phyloP scores from a whole-genome alignment of 1,284 basidiomycete genomes.

The Phylloporus sp. region DNA sequence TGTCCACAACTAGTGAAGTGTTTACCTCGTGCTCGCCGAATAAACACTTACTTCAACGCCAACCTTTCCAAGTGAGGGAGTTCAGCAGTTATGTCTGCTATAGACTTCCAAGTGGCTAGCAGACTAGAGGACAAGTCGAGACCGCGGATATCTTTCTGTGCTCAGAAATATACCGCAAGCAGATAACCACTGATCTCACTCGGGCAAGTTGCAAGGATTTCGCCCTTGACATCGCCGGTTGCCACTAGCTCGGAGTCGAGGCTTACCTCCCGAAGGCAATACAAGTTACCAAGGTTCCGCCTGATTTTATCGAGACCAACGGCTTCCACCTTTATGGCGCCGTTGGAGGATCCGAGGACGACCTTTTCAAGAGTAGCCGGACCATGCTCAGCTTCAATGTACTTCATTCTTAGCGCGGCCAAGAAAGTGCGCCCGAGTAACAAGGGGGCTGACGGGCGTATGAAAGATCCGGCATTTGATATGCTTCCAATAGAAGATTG shows the following conservation, averaged over 20 bases:
- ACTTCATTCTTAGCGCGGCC: conserved; percentile 75
- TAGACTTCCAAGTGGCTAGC: conserved; percentile 70
- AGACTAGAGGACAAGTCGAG: conserved; percentile 87
- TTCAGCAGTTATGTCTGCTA: conserved; percentile 68
- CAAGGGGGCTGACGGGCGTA: conserved; percentile 64
- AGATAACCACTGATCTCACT: conserved; percentile 51
- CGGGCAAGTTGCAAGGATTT: conserved; percentile 64
- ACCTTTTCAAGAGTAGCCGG: conserved; percentile 59
- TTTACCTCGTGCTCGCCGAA: conserved; percentile 4
- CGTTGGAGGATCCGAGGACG: conserved; percentile 80
- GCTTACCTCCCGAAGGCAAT: conserved; percentile 75
- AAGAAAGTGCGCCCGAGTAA: conserved; percentile 74
- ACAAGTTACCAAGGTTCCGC: conserved; percentile 68
- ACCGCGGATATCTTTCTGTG: conserved; percentile 66
- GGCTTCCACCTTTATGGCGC: conserved; percentile 85
- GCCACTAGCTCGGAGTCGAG: conserved; percentile 74
- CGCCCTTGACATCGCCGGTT: conserved; percentile 54
- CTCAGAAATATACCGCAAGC: conserved; percentile 17
- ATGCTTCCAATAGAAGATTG: conserved; percentile 41
- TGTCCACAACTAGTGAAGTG: conserved; percentile 39
- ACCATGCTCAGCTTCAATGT: conserved; percentile 67
- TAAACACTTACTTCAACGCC: conserved; percentile 70
- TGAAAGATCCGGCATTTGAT: conserved; percentile 71
- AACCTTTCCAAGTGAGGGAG: conserved; percentile 70
- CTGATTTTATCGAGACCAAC: conserved; percentile 83